Conservation (phyloP, 257 asterid genomes). For the Leptodermis oblonga region DNA sequence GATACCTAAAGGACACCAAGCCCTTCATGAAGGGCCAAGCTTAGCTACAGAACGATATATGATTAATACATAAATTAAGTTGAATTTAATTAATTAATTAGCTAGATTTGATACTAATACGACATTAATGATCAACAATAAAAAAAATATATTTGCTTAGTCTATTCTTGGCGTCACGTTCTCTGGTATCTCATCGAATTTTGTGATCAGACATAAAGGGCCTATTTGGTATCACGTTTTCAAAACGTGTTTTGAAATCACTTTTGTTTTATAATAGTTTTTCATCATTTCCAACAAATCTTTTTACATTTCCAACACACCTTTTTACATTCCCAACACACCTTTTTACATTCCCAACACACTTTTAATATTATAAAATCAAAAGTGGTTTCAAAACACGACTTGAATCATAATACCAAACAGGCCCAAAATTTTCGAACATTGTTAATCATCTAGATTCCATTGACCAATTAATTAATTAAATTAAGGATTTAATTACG, state of each 20-base stretch:
- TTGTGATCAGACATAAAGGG: slow-evolving; percentile 10
- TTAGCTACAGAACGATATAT: not conserved
- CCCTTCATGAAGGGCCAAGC: slow-evolving; percentile 12
- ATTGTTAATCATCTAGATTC: not conserved
- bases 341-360: no score
- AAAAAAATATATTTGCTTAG: slow-evolving; percentile 25
- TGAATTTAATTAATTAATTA: slow-evolving; percentile 6
- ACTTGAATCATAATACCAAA: no score
- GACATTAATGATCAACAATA: slow-evolving; percentile 2
- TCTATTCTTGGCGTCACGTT: slow-evolving; percentile 28
- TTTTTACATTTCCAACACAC: not conserved
- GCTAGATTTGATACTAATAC: not conserved
- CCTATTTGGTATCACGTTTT: no score
- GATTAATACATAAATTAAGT: not conserved
- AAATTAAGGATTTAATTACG: not conserved
- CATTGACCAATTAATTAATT: not conserved
- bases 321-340: no score
- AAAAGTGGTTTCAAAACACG: no score
- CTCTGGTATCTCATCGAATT: slow-evolving; percentile 8
- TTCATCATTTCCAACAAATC: no score
- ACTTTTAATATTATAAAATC: no score
- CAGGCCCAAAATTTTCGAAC: no score
- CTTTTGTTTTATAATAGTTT: no score
- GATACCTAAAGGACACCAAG: slow-evolving; percentile 11
- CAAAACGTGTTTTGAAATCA: no score